A percentile compares a stretch with the other conserved stretches of the same genome.
Evolutionary conservation across 306 rosid species (phyloP).

Genomic region (Comarum palustre): DNA sequence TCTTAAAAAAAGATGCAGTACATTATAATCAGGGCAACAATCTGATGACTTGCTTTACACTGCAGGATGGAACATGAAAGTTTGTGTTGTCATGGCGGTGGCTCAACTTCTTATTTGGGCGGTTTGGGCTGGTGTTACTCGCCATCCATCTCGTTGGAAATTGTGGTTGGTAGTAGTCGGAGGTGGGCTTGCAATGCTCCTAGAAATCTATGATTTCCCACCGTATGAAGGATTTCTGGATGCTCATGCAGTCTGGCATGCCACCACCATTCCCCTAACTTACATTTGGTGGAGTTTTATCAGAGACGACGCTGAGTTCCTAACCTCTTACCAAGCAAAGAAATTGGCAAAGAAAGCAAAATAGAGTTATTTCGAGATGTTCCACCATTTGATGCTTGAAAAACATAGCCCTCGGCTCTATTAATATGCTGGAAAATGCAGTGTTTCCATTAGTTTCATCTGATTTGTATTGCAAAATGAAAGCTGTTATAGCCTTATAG

Average conservation of each 20-base stretch:
- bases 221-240: constrained; percentile 62
- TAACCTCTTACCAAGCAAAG: constrained; percentile 29
- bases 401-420: background rate
- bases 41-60: background rate
- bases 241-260: constrained; percentile 74
- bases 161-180: constrained; percentile 51
- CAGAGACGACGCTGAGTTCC: constrained; percentile 60
- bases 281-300: constrained; percentile 80
- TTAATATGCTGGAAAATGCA: background rate
- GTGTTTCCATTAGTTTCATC: background rate
- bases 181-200: constrained; percentile 57
- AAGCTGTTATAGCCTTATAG: background rate
- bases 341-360: constrained; percentile 52
- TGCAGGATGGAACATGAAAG: constrained; percentile 79
- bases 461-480: background rate
- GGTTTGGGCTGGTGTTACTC: constrained; percentile 46
- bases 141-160: constrained; percentile 71
- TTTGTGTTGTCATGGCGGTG: constrained; percentile 60
- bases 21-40: background rate
- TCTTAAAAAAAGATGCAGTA: background rate
- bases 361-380: constrained; percentile 36
- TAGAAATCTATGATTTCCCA: constrained; percentile 63
- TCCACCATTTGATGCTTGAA: background rate
- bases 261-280: constrained; percentile 68
- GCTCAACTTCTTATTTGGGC: constrained; percentile 67